Percentiles rank a stretch among this genome's conserved stretches.
phyloP scores from a whole-genome alignment of 805 yeast genomes.

The Wickerhamomyces kurtzmanii region DNA sequence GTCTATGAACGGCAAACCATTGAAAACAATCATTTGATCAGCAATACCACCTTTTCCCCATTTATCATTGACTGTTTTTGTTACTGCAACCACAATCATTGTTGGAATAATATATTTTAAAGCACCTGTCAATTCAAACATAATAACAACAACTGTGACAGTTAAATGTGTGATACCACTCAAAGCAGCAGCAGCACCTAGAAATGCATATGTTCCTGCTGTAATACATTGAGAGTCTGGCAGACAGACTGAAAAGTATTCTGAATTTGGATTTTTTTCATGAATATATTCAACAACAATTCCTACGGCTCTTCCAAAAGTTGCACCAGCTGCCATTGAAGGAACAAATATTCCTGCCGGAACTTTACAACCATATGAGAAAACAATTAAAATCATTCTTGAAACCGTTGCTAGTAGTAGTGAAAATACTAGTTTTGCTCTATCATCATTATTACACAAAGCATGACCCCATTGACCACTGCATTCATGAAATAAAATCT shows the following conservation, averaged over 20 bases:
- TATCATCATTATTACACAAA: constrained; percentile 26
- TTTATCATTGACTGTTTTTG: constrained; percentile 67
- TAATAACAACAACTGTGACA: constrained; percentile 85
- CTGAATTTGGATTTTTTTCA: constrained; percentile 25
- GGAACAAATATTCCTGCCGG: constrained; percentile 99
- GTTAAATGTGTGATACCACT: constrained; percentile 93
- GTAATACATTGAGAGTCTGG: constrained; percentile 51
- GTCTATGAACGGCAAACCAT: constrained; percentile 79
- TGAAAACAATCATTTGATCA: constrained; percentile 84
- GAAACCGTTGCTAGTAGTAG: constrained; percentile 62
- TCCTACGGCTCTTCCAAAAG: constrained; percentile 86
- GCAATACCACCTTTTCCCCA: constrained; percentile 89
- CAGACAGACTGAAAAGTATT: constrained; percentile 26
- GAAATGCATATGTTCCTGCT: constrained; percentile 90
- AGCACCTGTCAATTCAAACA: constrained; percentile 97
- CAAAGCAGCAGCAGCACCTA: constrained; percentile 93
- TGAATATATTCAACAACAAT: constrained; percentile 47
- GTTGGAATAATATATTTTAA: constrained; percentile 85
- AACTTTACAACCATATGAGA: constrained; percentile 87
- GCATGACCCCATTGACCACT: constrained; percentile 28
- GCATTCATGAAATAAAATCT: constrained; percentile 80
- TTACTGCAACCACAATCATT: constrained; percentile 89
- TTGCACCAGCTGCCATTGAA: constrained; percentile 93
- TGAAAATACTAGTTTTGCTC: constrained; percentile 24
- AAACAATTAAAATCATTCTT: constrained; percentile 61